Evolutionary conservation across 2,329 filamentous ascomycete species (phyloP).

Genomic region (Proliferodiscus dingleyae): DNA sequence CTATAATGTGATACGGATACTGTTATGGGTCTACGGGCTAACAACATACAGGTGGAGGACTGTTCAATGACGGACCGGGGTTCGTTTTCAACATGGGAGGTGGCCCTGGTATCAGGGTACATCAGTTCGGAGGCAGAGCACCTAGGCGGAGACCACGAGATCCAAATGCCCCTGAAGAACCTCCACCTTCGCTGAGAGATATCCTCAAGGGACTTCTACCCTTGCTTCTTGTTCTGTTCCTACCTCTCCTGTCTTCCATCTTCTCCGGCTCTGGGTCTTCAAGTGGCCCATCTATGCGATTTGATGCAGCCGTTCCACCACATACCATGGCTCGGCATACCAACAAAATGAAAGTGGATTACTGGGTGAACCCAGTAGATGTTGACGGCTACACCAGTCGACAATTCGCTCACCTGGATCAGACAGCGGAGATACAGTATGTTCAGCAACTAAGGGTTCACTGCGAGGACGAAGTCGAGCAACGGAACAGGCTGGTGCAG

Average conservation of each 20-base stretch:
- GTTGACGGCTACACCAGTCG: conserved; percentile 63
- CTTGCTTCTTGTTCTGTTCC: conserved; percentile 81
- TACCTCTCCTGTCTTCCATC: conserved; percentile 76
- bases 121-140: conserved; percentile 82
- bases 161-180: conserved; percentile 47
- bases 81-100: conserved; percentile 96
- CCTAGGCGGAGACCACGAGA: conserved; percentile 73
- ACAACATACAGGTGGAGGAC: conserved; percentile 35
- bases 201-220: conserved; percentile 75
- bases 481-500: conserved; percentile 50
- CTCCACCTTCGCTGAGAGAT: conserved; percentile 43
- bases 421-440: conserved; percentile 68
- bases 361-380: conserved; percentile 79
- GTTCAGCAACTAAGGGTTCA: conserved; percentile 61
- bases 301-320: conserved; percentile 65
- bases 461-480: conserved; percentile 69
- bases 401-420: conserved; percentile 72
- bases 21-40: conserved; percentile 9
- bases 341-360: conserved; percentile 66
- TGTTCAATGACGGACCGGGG: conserved; percentile 73
- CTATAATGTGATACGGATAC: conserved; percentile 61
- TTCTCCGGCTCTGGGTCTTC: conserved; percentile 55
- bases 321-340: conserved; percentile 72
- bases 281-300: conserved; percentile 66
- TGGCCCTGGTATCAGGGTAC: conserved; percentile 85